Evolutionary conservation across 345 rosid genomes (phyloP), one percentile per base, ranked within the genome.

Genomic region (Arabis alpina): DNA sequence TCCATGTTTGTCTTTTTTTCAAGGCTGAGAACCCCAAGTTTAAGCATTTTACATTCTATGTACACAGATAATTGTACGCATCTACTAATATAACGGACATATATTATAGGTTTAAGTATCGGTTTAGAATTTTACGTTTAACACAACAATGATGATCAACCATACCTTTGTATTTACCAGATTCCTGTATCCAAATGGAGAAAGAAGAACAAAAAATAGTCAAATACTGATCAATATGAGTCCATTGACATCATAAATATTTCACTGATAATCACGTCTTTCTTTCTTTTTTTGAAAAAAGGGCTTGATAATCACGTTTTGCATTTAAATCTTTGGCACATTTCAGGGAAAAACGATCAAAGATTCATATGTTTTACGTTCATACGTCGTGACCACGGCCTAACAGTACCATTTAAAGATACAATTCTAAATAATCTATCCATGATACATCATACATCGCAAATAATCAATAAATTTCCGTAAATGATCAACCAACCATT

Each of bases 141-240:
- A 10, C 44, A 63, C 2, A 48, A 1, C 19, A 47, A 50, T n/a
- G n/a, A 11, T 10, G 6, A 5, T 49, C 13, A n/a, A 45, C 12
- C 68, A 19, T 65, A 52, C 70, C 60, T 25, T 25, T 10, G 27
- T 2, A 0, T 14, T n/a, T 10, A 25, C 2, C 16, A 52, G 51
- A 4, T 10, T 15, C 71, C 52, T 66, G 60, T 66, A 16, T 8
- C 23, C 10, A 66, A 64, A 49, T 16, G 30, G 52, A 28, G 49
- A 11, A 4, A 34, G 27, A 37, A 13, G 39, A 8, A 23, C 2
- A 28, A 15, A 30, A 45, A 10, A 19, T 2, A 14, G 50, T 52
- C 49, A 66, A 10, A 40, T 6, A 40, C 27, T 37, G 36, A 27
- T 52, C 71, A 10, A 52, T 32, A 25, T 3, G 48, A 39, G 39